Evolutionary conservation across 768 basidiomycete species (phyloP).

Genomic region (Kockovaella imperatae): DNA sequence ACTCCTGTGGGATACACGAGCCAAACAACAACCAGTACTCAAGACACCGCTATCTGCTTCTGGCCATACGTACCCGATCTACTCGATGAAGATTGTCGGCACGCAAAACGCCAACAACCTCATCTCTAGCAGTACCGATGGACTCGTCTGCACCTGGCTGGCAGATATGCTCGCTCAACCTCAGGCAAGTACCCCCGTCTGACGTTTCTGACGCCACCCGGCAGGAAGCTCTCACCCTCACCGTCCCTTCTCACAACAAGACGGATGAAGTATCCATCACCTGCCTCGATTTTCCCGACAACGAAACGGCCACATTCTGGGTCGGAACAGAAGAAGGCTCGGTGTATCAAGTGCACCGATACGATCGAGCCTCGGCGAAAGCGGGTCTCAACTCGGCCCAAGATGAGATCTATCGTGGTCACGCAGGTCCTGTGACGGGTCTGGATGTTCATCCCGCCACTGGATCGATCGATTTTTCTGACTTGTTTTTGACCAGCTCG

Average conservation of each 20-base stretch:
- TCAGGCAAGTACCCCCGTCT: conserved; percentile 54
- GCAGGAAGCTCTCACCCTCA: conserved; percentile 86
- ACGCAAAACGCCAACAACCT: conserved; percentile 98
- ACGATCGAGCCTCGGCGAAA: conserved; percentile 93
- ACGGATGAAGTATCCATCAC: conserved; percentile 96
- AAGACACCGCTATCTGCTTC: conserved; percentile 94
- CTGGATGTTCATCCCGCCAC: conserved; percentile 87
- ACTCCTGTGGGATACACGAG: conserved; percentile 93
- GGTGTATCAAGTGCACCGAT: conserved; percentile 91
- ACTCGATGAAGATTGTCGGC: conserved; percentile 96
- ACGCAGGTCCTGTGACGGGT: conserved; percentile 87
- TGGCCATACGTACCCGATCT: conserved; percentile 97
- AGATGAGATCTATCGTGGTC: conserved; percentile 84
- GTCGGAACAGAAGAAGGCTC: conserved; percentile 98
- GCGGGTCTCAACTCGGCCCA: conserved; percentile 73
- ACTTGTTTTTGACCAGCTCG: conserved; percentile 83
- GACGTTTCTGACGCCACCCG: conserved; percentile 3
- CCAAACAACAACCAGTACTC: conserved; percentile 88
- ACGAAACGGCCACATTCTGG: conserved; percentile 94
- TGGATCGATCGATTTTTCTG: conserved; percentile 89
- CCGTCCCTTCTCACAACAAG: conserved; percentile 86
- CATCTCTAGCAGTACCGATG: conserved; percentile 94
- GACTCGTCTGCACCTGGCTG: conserved; percentile 92
- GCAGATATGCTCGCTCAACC: conserved; percentile 98
- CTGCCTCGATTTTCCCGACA: conserved; percentile 84